Evolutionary conservation across 495 filamentous ascomycete genomes (phyloP).

Genomic region (Platismatia glauca): DNA sequence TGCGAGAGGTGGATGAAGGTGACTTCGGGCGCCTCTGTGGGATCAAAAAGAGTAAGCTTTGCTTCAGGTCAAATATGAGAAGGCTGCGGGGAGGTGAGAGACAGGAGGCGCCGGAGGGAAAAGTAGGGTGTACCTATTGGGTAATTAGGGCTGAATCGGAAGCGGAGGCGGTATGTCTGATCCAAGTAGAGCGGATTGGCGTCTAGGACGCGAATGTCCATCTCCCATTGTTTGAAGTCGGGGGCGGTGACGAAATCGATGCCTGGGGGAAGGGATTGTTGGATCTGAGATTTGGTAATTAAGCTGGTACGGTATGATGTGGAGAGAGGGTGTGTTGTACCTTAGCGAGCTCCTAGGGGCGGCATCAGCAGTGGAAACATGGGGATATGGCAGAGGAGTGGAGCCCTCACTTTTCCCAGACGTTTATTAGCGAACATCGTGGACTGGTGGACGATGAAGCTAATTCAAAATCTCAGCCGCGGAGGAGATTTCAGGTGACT

Average conservation of each 20-base stretch:
- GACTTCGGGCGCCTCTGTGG: slow-evolving; percentile 81
- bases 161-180: slow-evolving; percentile 77
- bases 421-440: slow-evolving; percentile 42
- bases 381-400: not conserved
- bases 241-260: slow-evolving; percentile 74
- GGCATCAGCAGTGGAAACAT: not conserved
- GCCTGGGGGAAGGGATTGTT: slow-evolving; percentile 51
- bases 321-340: not conserved
- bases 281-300: slow-evolving; percentile 29
- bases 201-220: slow-evolving; percentile 89
- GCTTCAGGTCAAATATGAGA: not conserved
- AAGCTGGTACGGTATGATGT: not conserved
- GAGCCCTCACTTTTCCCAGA: slow-evolving; percentile 37
- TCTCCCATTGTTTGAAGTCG: slow-evolving; percentile 79
- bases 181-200: slow-evolving; percentile 79
- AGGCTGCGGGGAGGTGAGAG: not conserved
- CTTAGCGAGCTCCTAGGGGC: slow-evolving; percentile 18
- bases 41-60: not conserved
- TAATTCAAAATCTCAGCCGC: not conserved
- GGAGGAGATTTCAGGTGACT: not conserved
- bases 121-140: slow-evolving; percentile 63
- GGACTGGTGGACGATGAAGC: not conserved
- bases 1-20: slow-evolving; percentile 62
- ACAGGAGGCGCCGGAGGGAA: not conserved
- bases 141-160: slow-evolving; percentile 73